Evolutionary conservation across 2,329 filamentous ascomycete genomes (phyloP), one percentile per base, ranked within the genome.

Genomic region (Xylaria sp.): DNA sequence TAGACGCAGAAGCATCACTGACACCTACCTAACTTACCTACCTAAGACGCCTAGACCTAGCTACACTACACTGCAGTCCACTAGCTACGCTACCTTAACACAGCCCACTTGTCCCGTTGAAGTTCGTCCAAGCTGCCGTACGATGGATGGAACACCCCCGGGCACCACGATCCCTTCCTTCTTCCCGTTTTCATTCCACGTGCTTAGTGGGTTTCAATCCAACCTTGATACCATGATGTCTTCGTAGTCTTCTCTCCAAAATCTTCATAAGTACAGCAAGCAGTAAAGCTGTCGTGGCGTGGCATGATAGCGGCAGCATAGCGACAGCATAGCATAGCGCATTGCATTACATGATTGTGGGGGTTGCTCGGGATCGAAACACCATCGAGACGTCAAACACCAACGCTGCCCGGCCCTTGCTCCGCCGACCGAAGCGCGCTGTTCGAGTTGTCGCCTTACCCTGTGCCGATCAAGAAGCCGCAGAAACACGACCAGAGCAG

Each of bases 401-500:
- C 29, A 33, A 48, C 19, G 13, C 41, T n/a, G 37, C 21, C 57
- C 57, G 47, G 52, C 57, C 29, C 47, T 27, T 61, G 33, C 19
- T 43, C 46, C 15, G 31, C 57, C 56, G 47, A 48, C 46, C 25
- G 19, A 29, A 29, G 52, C 21, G 31, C 31, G 33, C 49, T 33
- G 40, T n/a, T n/a, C 46, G 15, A 49, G 41, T n/a, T 27, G 41
- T 43, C 35, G 51, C 62, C 51, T 58, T 64, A 54, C 63, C 65
- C 64, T 64, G 61, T 60, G 64, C 40, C 68, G 64, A 70, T 70
- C 70, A 67, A 57, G 61, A 67, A 64, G 58, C 54, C 51, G 51
- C 59, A 62, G 66, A 68, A 67, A 67, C 65, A 60, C 51, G 51
- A 48, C 59, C 67, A 59, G 41, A n/a, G 51, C 37, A 54, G 62